Conservation (phyloP, 495 filamentous ascomycete genomes). For the Penicillium herquei region DNA sequence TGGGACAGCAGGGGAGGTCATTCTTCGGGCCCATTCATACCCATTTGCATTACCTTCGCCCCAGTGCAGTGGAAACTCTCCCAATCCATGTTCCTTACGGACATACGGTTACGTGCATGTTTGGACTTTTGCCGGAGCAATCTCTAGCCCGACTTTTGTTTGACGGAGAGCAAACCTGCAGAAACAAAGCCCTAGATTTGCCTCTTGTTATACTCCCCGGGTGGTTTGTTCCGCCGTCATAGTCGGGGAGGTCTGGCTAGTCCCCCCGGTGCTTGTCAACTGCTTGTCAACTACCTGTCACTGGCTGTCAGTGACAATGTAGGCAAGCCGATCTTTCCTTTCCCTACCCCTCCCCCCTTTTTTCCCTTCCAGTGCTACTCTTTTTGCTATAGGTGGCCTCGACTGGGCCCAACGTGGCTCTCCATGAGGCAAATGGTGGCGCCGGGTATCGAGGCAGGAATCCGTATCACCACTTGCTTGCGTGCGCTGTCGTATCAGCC, state of each 20-base stretch:
- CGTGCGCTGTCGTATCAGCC: slow-evolving; percentile 31
- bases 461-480: slow-evolving; percentile 31
- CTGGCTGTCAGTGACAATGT: slow-evolving; percentile 6
- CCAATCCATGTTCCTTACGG: slow-evolving; percentile 30
- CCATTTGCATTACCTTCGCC: slow-evolving; percentile 9
- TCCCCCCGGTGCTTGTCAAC: slow-evolving; percentile 13
- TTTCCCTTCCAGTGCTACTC: slow-evolving; percentile 1
- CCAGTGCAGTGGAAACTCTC: slow-evolving; percentile 5
- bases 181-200: slow-evolving; percentile 24
- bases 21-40: slow-evolving; percentile 13
- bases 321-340: slow-evolving; percentile 8
- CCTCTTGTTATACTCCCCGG: slow-evolving; percentile 8
- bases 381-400: slow-evolving; percentile 26
- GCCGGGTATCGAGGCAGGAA: slow-evolving; percentile 28
- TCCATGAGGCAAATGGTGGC: slow-evolving; percentile 26
- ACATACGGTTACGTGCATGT: slow-evolving; percentile 29
- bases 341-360: background rate
- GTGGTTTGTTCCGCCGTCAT: slow-evolving; percentile 14
- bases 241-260: slow-evolving; percentile 22
- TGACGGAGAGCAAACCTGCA: slow-evolving; percentile 32
- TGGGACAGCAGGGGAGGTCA: slow-evolving; percentile 7
- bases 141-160: slow-evolving; percentile 27
- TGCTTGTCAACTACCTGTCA: too few species aligned
- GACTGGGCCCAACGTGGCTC: slow-evolving; percentile 27
- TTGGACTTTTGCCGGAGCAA: slow-evolving; percentile 24